phyloP scores from a whole-genome alignment of 2,329 filamentous ascomycete species.

The Arthrobotrys megalospora region DNA sequence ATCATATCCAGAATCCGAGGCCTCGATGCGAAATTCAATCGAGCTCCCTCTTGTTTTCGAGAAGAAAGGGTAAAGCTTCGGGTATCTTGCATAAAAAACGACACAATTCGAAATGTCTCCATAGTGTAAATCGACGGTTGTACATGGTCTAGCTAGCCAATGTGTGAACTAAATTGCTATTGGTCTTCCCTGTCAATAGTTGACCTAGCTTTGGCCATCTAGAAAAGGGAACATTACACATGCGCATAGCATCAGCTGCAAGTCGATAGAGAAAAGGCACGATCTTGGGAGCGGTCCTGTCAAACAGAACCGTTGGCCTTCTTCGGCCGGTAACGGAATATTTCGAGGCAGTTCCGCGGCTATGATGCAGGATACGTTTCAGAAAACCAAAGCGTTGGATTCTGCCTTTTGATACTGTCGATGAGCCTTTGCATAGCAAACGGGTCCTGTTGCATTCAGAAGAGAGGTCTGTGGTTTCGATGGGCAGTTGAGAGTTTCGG shows the following conservation, averaged over 20 bases:
- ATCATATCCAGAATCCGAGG: slow-evolving; percentile 36
- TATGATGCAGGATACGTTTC: slow-evolving; percentile 61
- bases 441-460: neutral
- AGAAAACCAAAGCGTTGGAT: slow-evolving; percentile 34
- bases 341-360: slow-evolving; percentile 52
- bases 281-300: slow-evolving; percentile 17
- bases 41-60: slow-evolving; percentile 28
- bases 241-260: slow-evolving; percentile 33
- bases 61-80: slow-evolving; percentile 48
- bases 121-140: slow-evolving; percentile 4
- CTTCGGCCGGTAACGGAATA: slow-evolving; percentile 57
- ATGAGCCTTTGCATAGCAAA: slow-evolving; percentile 19
- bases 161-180: slow-evolving; percentile 30
- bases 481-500: slow-evolving; percentile 44
- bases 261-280: slow-evolving; percentile 29
- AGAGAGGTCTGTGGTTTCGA: slow-evolving; percentile 58
- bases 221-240: slow-evolving; percentile 48
- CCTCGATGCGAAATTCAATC: slow-evolving; percentile 38
- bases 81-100: slow-evolving; percentile 45
- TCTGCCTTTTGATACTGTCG: slow-evolving; percentile 6
- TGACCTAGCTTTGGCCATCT: slow-evolving; percentile 19
- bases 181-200: slow-evolving; percentile 33
- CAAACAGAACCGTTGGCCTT: neutral
- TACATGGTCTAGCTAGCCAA: neutral
- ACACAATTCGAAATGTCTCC: slow-evolving; percentile 15